Evolutionary conservation across 2,329 filamentous ascomycete species (phyloP).

Genomic region (Myriangium duriaei): DNA sequence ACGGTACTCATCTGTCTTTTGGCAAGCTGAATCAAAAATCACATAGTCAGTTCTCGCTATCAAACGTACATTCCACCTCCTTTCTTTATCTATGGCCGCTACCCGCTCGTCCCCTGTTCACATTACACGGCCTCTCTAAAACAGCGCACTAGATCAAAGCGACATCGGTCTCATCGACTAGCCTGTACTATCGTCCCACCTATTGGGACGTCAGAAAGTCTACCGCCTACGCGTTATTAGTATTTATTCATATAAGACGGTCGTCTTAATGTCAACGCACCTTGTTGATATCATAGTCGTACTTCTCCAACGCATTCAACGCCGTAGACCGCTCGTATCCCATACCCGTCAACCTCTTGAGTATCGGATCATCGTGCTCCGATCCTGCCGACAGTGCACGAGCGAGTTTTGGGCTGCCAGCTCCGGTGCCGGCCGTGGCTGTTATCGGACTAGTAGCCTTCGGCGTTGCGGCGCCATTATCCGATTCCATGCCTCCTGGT

Average conservation of each 20-base stretch:
- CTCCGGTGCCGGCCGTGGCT: not conserved
- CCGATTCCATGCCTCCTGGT: not conserved
- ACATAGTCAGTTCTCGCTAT: no score
- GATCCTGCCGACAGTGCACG: conserved; percentile 60
- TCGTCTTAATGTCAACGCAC: no score
- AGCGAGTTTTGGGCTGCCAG: conserved; percentile 37
- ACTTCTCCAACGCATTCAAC: conserved; percentile 75
- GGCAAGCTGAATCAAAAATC: no score
- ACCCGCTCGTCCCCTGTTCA: no score
- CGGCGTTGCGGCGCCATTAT: conserved; percentile 10
- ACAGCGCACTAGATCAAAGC: no score
- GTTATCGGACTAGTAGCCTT: conserved; percentile 9
- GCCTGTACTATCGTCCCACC: no score
- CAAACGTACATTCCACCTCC: no score
- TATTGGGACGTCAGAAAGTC: conserved; percentile 5
- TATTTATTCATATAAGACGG: no score
- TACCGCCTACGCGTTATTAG: conserved; percentile 7
- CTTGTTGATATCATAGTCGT: conserved; percentile 91
- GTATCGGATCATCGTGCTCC: conserved; percentile 78
- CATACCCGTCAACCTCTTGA: conserved; percentile 84
- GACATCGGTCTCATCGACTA: no score
- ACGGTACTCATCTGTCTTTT: no score
- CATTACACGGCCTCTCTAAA: no score
- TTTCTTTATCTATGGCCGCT: no score
- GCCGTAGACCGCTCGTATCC: conserved; percentile 67